A percentile compares a stretch with the other conserved stretches of the same genome.
Conservation (phyloP, 169 alveolate species). For the Eimeria sp. region DNA sequence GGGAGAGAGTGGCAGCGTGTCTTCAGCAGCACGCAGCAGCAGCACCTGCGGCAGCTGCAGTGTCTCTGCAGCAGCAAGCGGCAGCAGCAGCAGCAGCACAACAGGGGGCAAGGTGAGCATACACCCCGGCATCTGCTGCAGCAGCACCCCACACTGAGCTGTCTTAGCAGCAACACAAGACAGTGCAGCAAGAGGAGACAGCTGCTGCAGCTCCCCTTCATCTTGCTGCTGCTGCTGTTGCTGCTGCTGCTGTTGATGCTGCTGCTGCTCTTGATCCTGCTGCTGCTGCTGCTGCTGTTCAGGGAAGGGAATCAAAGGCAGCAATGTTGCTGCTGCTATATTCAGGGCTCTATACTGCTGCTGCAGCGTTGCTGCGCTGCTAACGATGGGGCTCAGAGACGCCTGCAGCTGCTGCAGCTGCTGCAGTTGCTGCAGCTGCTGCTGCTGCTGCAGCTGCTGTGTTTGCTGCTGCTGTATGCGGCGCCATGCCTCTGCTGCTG, state of each 20-base stretch:
- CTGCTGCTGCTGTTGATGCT: no score
- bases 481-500: constrained; percentile 35
- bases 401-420: constrained; percentile 38
- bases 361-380: constrained; percentile 32
- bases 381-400: background rate
- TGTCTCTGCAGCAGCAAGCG: background rate
- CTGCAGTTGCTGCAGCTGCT: constrained; percentile 18
- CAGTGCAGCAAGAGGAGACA: constrained; percentile 2
- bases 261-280: no score
- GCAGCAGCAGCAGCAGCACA: constrained; percentile 67
- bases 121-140: constrained; percentile 57
- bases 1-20: background rate
- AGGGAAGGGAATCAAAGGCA: background rate
- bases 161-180: constrained; percentile 36
- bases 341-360: constrained; percentile 28
- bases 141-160: background rate
- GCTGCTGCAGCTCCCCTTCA: background rate
- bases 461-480: constrained; percentile 12
- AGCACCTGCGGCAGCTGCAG: constrained; percentile 40
- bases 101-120: constrained; percentile 33
- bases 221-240: constrained; percentile 48
- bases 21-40: constrained; percentile 65
- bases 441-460: background rate
- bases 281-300: constrained; percentile 50
- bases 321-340: constrained; percentile 46